These are phyloP conservation scores for Auriscalpium vulgare DNA, from an alignment of 768 basidiomycete genomes.

Conservation along the genomic window DNA sequence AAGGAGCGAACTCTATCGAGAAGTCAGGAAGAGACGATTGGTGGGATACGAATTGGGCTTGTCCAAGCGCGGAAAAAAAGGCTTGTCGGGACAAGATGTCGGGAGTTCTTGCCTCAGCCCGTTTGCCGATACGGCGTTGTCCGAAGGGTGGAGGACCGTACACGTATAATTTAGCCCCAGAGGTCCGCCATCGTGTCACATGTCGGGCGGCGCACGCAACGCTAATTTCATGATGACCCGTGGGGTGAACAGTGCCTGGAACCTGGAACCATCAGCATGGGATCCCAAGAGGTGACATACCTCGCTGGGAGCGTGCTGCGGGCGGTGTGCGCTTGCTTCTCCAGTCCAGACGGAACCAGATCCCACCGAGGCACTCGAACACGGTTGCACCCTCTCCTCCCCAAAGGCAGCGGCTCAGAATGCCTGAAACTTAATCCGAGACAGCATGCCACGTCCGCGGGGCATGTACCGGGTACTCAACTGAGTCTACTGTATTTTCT, in stretches of 20 bases:
- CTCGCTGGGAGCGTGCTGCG: not conserved
- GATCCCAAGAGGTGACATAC: not conserved
- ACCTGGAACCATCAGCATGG: constrained; percentile 3
- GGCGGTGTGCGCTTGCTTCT: not conserved
- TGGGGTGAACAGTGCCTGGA: constrained; percentile 2
- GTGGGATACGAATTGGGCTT: constrained; percentile 1
- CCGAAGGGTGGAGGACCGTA: constrained; percentile 10
- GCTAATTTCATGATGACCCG: constrained; percentile 7
- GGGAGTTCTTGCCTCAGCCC: constrained; percentile 3
- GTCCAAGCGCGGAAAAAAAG: constrained; percentile 5
- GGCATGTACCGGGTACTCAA: too few relatives aligned
- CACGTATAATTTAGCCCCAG: constrained; percentile 7
- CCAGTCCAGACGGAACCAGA: not conserved
- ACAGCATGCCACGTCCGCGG: too few relatives aligned
- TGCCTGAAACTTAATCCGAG: too few relatives aligned
- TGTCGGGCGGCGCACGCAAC: constrained; percentile 4
- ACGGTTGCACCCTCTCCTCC: not conserved
- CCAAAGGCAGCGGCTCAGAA: not conserved
- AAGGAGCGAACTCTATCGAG: constrained; percentile 12
- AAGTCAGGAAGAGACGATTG: constrained; percentile 7
- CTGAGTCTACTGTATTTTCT: too few relatives aligned
- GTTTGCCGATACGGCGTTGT: constrained; percentile 7
- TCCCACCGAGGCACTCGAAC: not conserved
- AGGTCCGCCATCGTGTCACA: constrained; percentile 9
- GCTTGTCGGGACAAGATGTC: constrained; percentile 2